Evolutionary conservation across 441 rosid genomes (phyloP).

Genomic region (Raphanus hybrid): DNA sequence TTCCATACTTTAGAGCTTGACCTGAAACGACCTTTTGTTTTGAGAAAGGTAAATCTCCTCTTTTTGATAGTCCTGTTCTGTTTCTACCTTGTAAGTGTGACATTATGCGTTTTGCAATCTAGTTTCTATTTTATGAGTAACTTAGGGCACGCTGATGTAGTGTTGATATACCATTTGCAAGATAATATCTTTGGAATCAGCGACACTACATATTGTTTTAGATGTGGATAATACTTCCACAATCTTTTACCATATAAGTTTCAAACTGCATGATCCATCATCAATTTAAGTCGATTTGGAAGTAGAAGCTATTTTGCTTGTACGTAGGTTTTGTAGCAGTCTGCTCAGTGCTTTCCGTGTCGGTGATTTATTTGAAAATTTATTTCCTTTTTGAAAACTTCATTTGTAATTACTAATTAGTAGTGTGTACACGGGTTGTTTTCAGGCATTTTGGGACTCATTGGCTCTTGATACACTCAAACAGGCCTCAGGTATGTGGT

Average conservation of each 20-base stretch:
- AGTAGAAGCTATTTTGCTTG: background rate
- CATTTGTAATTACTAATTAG: conserved; percentile 14
- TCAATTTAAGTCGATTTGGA: background rate
- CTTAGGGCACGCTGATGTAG: background rate
- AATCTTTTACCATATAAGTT: no score
- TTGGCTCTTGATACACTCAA: conserved; percentile 73
- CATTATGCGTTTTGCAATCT: conserved; percentile 4
- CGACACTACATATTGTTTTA: background rate
- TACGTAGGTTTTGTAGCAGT: background rate
- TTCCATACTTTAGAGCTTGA: conserved; percentile 90
- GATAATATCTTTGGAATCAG: background rate
- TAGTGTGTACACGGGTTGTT: conserved; percentile 33
- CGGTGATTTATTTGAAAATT: background rate
- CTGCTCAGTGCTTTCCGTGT: conserved; percentile 7
- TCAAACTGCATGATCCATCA: background rate
- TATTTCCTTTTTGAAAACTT: background rate
- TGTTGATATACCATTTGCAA: conserved; percentile 8
- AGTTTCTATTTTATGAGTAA: background rate
- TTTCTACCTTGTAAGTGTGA: conserved; percentile 16
- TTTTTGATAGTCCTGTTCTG: conserved; percentile 3
- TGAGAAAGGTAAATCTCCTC: conserved; percentile 72
- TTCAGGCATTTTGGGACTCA: conserved; percentile 83
- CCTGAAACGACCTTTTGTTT: conserved; percentile 81
- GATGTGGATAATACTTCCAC: background rate
- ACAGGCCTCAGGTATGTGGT: conserved; percentile 85